Conservation (phyloP, 495 filamentous ascomycete genomes). For the Daldinia decipiens region DNA sequence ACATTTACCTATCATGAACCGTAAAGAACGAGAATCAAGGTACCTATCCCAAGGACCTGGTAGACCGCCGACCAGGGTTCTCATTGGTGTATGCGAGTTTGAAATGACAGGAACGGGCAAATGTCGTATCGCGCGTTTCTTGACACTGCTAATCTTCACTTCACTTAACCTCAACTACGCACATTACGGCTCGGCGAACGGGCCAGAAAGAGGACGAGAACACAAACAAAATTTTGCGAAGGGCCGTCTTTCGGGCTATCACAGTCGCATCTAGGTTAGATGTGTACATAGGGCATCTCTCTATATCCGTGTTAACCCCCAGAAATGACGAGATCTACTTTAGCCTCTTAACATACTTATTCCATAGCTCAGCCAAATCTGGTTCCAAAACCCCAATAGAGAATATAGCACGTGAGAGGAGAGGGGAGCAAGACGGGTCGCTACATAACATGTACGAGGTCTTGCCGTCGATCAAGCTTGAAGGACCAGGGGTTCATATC, state of each 20-base stretch:
- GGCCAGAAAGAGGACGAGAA: conserved; percentile 7
- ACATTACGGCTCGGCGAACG: conserved; percentile 4
- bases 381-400: conserved; percentile 16
- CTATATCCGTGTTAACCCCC: neutral
- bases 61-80: conserved; percentile 26
- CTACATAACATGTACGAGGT: conserved; percentile 3
- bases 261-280: neutral
- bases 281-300: neutral
- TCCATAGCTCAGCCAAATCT: neutral
- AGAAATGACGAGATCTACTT: neutral
- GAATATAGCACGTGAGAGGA: conserved; percentile 27
- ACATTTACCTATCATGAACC: neutral
- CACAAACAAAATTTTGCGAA: neutral
- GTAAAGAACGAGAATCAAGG: neutral
- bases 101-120: conserved; percentile 43
- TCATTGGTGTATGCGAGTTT: conserved; percentile 24
- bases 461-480: conserved; percentile 25
- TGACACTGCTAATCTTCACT: conserved; percentile 25
- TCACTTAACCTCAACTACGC: conserved; percentile 13
- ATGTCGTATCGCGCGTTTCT: conserved; percentile 40
- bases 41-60: conserved; percentile 23
- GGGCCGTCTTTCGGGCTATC: neutral
- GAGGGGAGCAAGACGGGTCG: conserved; percentile 16
- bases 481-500: conserved; percentile 8
- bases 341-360: neutral